Base-by-base conservation (phyloP, 176 grass and related monocot genomes). In the Phragmites australis region DNA sequence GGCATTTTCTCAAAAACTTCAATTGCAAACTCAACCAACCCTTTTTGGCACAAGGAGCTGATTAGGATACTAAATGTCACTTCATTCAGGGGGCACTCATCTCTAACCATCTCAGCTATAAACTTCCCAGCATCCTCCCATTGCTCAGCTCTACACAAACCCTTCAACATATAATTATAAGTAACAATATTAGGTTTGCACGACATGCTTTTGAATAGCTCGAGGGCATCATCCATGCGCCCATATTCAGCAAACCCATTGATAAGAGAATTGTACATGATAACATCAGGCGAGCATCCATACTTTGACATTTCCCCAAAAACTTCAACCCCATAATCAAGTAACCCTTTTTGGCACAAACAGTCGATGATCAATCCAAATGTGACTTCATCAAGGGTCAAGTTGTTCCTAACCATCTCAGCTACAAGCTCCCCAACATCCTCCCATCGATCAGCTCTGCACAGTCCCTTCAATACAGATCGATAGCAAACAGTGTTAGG, bases 1-100 rank as follows among this genome's bases (percentile, higher is more conserved):
- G 31, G 51, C 71, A 74, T 74, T 74, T 74, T 52, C 71, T 74
- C 71, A 74, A 56, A 56, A 56, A 74, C 71, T 54, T 74, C 32
- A 25, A 56, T 56, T 56, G 71, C 71, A 56, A 11, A 41, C 11
- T 74, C 51, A 50, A 71, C 46, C 45, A 71, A 50, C 7, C 68
- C 45, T 31, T 71, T 71, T 32, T 50, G 68, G 68, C 68, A 71
- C 68, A 71, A 71, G 68, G 46, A 50, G 27, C 46, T 71, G 46
- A 71, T 71, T 21, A 71, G 45, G 15, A 49, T 71, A 32, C 46
- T 71, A 19, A 71, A 50, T 71, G 44, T 71, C 25, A 71, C 68
- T 71, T 71, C 68, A 21, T 71, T 50, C 12, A 45, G 68, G 45
- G 17, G 26, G 32, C 68, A 71, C 4, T 74, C 71, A 34, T 41